phyloP scores from a whole-genome alignment of 78 protist genomes.

The Neovahlkampfia damariscottae region DNA sequence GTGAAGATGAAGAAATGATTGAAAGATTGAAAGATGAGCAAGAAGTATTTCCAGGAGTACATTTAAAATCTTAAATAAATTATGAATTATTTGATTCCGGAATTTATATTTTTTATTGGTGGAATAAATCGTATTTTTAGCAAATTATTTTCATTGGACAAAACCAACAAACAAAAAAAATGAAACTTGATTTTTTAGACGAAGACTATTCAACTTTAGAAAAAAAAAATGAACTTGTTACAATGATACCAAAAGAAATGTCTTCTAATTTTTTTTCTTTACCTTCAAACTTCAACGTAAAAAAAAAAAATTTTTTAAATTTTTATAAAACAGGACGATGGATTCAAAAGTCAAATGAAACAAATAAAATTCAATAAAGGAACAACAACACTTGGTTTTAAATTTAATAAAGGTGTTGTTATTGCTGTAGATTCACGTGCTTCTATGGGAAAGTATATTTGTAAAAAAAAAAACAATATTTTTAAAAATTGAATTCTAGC shows the following conservation, averaged over 20 bases:
- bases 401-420: conserved; percentile 75
- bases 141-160: too few species aligned
- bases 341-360: neutral
- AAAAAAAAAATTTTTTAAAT: neutral
- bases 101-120: too few species aligned
- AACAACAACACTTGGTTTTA: conserved; percentile 97
- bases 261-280: too few species aligned
- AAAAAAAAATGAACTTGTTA: neutral
- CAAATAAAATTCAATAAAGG: conserved; percentile 80
- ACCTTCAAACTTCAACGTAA: neutral
- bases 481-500: conserved; percentile 35
- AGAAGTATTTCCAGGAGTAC: too few species aligned
- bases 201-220: neutral
- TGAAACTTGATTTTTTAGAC: neutral
- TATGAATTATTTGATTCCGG: too few species aligned
- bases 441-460: conserved; percentile 83
- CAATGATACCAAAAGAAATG: neutral
- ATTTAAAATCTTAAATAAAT: too few species aligned
- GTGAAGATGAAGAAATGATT: too few species aligned
- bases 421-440: conserved; percentile 97
- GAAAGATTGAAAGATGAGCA: too few species aligned
- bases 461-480: conserved; percentile 15
- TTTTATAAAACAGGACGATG: neutral
- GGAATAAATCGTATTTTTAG: too few species aligned
- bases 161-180: neutral